Evolutionary conservation across 768 basidiomycete species (phyloP), one percentile per base, ranked within the genome.

Genomic region (Strobilomyces echinocephalus): DNA sequence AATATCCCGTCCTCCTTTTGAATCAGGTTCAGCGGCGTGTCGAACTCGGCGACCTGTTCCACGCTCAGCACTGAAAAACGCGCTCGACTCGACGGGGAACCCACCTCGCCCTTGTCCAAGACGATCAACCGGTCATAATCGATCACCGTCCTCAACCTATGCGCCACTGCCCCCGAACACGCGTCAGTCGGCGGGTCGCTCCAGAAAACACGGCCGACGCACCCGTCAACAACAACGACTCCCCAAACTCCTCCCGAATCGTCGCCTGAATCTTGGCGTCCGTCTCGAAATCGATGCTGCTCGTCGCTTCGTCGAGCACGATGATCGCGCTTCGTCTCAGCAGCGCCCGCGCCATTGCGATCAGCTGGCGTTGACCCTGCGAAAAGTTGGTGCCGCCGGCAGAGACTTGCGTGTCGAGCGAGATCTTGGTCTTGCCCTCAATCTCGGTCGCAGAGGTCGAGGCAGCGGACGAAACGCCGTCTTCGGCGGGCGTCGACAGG

Each of bases 311-410:
- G 57, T 90, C 91, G 36, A 91, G 72, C 15, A 92, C 79, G 47
- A 92, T 84, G 58, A 92, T 81, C 12, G 83, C 72, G 62, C 84
- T 88, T 8, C 81, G 78, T 16, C 88, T 74, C 30, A 91, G 73
- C 20, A 92, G 72, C 0, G 91, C 89, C 6, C 91, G 79, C 0
- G 90, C 91, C 86, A 92, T 87, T 1, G 89, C 86, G 49, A 93
- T 87, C 15, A 92, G 72, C 62, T 97, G 94, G 10, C 92, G 70
- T 65, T 97, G 93, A 10, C 95, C 94, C 54, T 93, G 90, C 1
- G 90, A 94, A 69, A 97, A 95, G 72, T 97, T 95, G 30, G 83
- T 77, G 0, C 93, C 93, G 0, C 92, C 92, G 1, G 89, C 78
- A 1, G 90, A 90, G 9, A 95, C 87, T 55, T 87, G 83, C 0